Evolutionary conservation across 495 filamentous ascomycete species (phyloP), one percentile per base, ranked within the genome.

Genomic region (Neurospora africana): DNA sequence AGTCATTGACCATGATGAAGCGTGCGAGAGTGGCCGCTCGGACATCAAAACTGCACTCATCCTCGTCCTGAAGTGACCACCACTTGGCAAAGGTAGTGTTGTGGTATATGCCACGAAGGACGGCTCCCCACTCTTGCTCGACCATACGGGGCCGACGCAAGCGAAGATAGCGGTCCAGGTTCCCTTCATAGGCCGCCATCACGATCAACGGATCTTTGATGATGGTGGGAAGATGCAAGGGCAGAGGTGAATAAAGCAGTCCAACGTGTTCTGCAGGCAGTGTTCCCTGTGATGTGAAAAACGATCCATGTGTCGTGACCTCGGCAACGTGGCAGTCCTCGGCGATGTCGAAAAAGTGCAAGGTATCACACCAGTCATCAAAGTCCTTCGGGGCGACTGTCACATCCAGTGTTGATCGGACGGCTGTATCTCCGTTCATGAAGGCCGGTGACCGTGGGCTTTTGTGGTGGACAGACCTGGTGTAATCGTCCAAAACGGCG

Each of bases 381-480:
- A 39, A 0, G 65, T 61, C 58, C 11, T 69, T 15, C 19, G 69
- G 72, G 5, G 30, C n/a, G 44, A 67, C 65, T 10, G 67, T 72
- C 23, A 37, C 13, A 6, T 73, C 38, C 6, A 73, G 41, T 9
- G 71, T 47, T 7, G 74, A 65, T 39, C 69, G 21, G 8, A 75
- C 68, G 8, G 72, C 70, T 0, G 74, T 77, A 43, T 77, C 75
- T 15, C 71, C 74, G 70, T 77, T 77, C 23, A 77, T 72, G 10
- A 15, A 70, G 21, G 71, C 74, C 6, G 69, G 37, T 4, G 17
- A 44, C 1, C 30, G 40, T 33, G 71, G 75, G 33, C n/a, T 72
- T 9, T 61, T 11, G 8, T 58, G 23, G 33, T 73, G 44, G 67
- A 75, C 40, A 47, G 69, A 68, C 23, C 33, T 68, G 15, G 11